Conservation (phyloP, 805 yeast genomes). For the Lachancea cidri region DNA sequence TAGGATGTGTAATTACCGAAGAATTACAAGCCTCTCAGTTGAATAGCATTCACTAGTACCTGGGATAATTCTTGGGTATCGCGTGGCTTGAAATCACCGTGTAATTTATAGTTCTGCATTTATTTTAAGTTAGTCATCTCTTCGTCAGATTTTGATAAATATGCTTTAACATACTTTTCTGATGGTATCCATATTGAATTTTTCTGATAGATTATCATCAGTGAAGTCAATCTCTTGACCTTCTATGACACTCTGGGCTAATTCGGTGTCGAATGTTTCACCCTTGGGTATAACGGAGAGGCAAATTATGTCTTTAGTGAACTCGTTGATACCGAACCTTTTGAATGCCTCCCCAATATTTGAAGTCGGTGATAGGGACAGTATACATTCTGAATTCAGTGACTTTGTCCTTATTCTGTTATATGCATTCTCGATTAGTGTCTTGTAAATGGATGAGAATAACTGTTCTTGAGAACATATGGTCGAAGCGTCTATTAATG, state of each 20-base stretch:
- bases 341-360: conserved; percentile 64
- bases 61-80: conserved; percentile 33
- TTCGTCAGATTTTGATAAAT: neutral
- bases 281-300: conserved; percentile 40
- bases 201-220: conserved; percentile 29
- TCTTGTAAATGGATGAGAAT: conserved; percentile 53
- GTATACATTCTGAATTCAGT: conserved; percentile 66
- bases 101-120: conserved; percentile 27
- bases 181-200: conserved; percentile 33
- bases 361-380: conserved; percentile 63
- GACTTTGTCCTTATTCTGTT: conserved; percentile 55
- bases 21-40: conserved; percentile 50
- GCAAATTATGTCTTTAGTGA: conserved; percentile 42
- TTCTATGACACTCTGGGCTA: conserved; percentile 20
- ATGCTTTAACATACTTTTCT: conserved; percentile 26
- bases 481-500: conserved; percentile 57
- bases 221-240: conserved; percentile 35
- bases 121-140: conserved; percentile 2
- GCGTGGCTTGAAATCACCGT: conserved; percentile 17
- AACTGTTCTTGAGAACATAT: conserved; percentile 60
- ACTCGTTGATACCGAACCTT: conserved; percentile 61
- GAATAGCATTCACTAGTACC: conserved; percentile 43
- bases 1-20: conserved; percentile 70
- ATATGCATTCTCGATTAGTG: conserved; percentile 46
- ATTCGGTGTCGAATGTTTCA: conserved; percentile 13